These are phyloP conservation scores for Sporobolomyces pararoseus DNA, from an alignment of 768 basidiomycete species.

Conservation along the genomic window DNA sequence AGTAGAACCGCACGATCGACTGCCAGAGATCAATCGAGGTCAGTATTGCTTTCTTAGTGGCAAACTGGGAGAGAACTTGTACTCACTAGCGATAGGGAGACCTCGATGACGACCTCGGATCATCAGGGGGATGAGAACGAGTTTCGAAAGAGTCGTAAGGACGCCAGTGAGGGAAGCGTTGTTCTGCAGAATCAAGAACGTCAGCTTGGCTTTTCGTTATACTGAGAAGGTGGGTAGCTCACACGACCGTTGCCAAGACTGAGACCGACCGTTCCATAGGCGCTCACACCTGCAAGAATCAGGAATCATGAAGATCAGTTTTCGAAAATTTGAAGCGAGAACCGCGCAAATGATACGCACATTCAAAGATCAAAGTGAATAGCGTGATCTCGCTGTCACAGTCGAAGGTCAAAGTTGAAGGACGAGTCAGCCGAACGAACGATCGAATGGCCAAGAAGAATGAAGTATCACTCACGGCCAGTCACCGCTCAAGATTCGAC, in stretches of 20 bases:
- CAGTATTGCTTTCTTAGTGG: background rate
- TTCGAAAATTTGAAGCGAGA: slow-evolving; percentile 50
- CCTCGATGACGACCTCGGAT: slow-evolving; percentile 57
- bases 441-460: too few relatives aligned
- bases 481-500: slow-evolving; percentile 16
- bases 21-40: slow-evolving; percentile 46
- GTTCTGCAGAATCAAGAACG: slow-evolving; percentile 55
- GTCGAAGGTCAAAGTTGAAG: too few relatives aligned
- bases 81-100: slow-evolving; percentile 42
- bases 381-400: slow-evolving; percentile 37
- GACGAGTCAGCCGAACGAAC: too few relatives aligned
- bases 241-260: slow-evolving; percentile 82
- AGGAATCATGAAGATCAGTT: background rate
- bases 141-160: slow-evolving; percentile 74
- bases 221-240: slow-evolving; percentile 44
- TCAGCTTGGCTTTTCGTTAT: background rate
- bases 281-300: slow-evolving; percentile 1
- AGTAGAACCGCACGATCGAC: slow-evolving; percentile 71
- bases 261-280: slow-evolving; percentile 83
- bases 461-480: slow-evolving; percentile 21
- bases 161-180: slow-evolving; percentile 78
- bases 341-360: too few relatives aligned
- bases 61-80: background rate
- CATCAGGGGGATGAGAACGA: slow-evolving; percentile 84
- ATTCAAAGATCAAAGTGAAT: slow-evolving; percentile 58